These are phyloP conservation scores for Heliocybe sulcata DNA, from an alignment of 1,284 basidiomycete genomes.

Conservation along the genomic window DNA sequence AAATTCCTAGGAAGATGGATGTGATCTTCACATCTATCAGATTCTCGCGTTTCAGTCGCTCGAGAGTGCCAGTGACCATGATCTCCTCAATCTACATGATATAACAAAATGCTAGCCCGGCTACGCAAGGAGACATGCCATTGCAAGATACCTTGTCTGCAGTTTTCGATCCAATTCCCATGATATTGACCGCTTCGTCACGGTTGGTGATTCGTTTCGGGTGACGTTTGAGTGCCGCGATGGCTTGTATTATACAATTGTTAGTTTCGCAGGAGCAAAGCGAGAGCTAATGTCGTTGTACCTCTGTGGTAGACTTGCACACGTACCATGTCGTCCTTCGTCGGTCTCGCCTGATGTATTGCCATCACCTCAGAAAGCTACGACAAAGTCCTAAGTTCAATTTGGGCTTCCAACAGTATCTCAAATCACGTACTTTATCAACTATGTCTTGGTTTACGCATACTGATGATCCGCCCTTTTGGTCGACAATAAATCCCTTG, in stretches of 20 bases:
- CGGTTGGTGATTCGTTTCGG: slow-evolving; percentile 55
- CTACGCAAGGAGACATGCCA: not conserved
- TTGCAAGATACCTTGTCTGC: slow-evolving; percentile 55
- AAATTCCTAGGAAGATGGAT: slow-evolving; percentile 67
- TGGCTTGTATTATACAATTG: slow-evolving; percentile 32
- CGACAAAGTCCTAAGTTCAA: not conserved
- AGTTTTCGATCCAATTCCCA: slow-evolving; percentile 68
- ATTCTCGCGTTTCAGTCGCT: slow-evolving; percentile 52
- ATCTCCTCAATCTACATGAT: slow-evolving; percentile 75
- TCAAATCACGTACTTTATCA: slow-evolving; percentile 41
- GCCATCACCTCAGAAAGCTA: slow-evolving; percentile 57
- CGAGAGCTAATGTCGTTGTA: slow-evolving; percentile 19
- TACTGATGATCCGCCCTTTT: slow-evolving; percentile 24
- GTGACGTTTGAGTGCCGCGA: slow-evolving; percentile 44
- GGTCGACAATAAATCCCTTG: slow-evolving; percentile 39
- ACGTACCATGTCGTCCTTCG: slow-evolving; percentile 56
- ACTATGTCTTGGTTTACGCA: slow-evolving; percentile 63
- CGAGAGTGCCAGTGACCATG: slow-evolving; percentile 57
- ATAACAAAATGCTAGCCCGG: not conserved
- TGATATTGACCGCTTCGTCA: slow-evolving; percentile 56
- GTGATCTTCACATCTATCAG: slow-evolving; percentile 51
- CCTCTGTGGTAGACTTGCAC: slow-evolving; percentile 57
- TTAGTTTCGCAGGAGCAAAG: not conserved
- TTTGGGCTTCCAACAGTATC: not conserved
- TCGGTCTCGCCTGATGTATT: slow-evolving; percentile 49